phyloP scores from a whole-genome alignment of 371 early-diverging fungal species.

The Mortierella sp. region DNA sequence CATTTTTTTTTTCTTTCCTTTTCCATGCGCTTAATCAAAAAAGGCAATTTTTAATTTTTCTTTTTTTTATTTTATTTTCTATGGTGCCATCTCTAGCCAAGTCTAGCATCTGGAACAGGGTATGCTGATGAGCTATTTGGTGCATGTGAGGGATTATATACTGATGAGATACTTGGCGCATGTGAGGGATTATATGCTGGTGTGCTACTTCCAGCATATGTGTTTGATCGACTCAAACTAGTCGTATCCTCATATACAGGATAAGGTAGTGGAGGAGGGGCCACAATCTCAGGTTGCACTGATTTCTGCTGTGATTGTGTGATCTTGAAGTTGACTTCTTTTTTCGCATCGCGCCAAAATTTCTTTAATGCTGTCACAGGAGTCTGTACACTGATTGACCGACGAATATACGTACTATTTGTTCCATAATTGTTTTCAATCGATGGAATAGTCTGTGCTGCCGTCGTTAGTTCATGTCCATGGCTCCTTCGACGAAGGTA shows the following conservation, averaged over 20 bases:
- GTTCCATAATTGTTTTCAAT: constrained; percentile 34
- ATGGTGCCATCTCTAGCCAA: not conserved
- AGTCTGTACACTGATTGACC: constrained; percentile 21
- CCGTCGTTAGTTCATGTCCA: not conserved
- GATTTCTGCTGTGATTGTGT: not conserved
- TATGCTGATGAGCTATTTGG: not conserved
- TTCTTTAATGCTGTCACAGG: constrained; percentile 35
- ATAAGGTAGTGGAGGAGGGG: constrained; percentile 20
- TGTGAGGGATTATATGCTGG: constrained; percentile 14
- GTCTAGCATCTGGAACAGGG: not conserved
- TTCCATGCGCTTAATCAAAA: constrained; percentile 7
- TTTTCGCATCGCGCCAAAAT: constrained; percentile 37
- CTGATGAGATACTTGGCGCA: not conserved
- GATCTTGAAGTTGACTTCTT: constrained; percentile 11
- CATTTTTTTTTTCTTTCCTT: constrained; percentile 11
- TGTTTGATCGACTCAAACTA: constrained; percentile 9
- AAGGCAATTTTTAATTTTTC: constrained; percentile 13
- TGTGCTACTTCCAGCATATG: not conserved
- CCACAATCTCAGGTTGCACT: constrained; percentile 19
- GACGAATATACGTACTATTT: constrained; percentile 21
- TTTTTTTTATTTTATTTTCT: constrained; percentile 1
- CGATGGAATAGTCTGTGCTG: constrained; percentile 1
- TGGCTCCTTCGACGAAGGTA: not conserved
- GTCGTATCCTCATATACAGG: not conserved
- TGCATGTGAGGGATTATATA: constrained; percentile 11